Base-by-base conservation (phyloP, 257 asterid genomes). In the Datura wrightii region DNA sequence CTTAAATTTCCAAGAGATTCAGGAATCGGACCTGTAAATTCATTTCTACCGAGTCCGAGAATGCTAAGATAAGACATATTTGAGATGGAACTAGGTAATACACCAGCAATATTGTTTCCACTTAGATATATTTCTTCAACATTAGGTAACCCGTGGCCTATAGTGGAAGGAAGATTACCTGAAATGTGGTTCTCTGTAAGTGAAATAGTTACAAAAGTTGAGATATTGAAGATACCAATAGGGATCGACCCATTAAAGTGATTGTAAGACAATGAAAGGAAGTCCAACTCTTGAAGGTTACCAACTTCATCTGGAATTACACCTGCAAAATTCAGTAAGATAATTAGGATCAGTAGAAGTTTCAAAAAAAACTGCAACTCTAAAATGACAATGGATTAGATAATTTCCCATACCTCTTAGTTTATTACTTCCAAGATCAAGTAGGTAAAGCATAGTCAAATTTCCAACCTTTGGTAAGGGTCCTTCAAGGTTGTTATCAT, bases 231-330 rank as follows among this genome's bases (percentile, higher is more conserved):
- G 79, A 87, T 55, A 8, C 86, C 58, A 14, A 84, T 19, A 10
- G 85, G 89, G 44, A 90, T 44, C 4, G 74, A 50, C 37, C 91
- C 90, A 5, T 24, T 74, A 65, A 90, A 69, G 46, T 85, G 85
- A 8, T 76, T 71, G 60, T 10, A 72, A 58, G 46, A 66, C 69
- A 87, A 80, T 34, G 80, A 31, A 76, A 88, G 67, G 31, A 24
- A 24, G 31, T 24, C 31, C 83, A 87, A 55, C 58, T n/a, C 19
- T 54, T 19, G 69, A 54, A 90, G 87, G 9, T 79, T 81, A 52
- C 89, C 85, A 8, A 90, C 44, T 82, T 88, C 91, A 6, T 62
- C 34, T 15, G 90, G 88, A 74, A 88, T 82, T 10, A 66, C 79
- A 60, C 90, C 93, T 80, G 87, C 39, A 5, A 80, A 55, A 65